Evolutionary conservation across 257 asterid species (phyloP), one percentile per base, ranked within the genome.

Genomic region (Buddleja alternifolia): DNA sequence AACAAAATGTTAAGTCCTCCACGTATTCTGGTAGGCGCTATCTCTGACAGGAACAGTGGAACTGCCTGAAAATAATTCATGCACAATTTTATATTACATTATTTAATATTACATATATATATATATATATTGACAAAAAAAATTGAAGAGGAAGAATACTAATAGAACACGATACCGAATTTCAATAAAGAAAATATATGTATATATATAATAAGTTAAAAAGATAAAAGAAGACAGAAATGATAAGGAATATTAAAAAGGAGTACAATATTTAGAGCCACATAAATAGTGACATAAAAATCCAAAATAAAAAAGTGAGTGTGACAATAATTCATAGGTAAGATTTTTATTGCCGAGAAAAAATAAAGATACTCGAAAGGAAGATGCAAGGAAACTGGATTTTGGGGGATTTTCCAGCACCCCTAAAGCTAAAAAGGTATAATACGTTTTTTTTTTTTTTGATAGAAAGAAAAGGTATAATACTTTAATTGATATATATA

Each of bases 1-100:
- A 93, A 90, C 4, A 93, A 75, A 58, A 93, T 93, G 82, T 93
- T 93, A 44, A 93, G 98, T 3, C 87, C 98, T 73, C 98, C 97
- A 51, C 97, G 96, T 34, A 93, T 88, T 73, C 92, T 90, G 56
- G 98, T 90, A 5, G 98, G 97, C 63, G 97, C 98, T 0, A 93
- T 93, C 73, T 93, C 97, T 34, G 98, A 93, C 54, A 93, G 80
- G 73, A 88, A 93, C 40, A 93, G 36, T 3, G 97, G 98, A 15
- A 93, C 96, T 0, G 97, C 98, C 98, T 90, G 84, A 25, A 83
- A 68, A 3, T 29, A 29, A 12, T 58, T 29, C 55, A 67, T 24
- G 29, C 40, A 29, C 34, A 29, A 29, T 29, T 29, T 29, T 29
- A 29, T 29, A n/a, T 29, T 29, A 29, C n/a, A n/a, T n/a, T n/a